Conservation (phyloP, 1,284 basidiomycete species). For the Macrocystidia cucumis region DNA sequence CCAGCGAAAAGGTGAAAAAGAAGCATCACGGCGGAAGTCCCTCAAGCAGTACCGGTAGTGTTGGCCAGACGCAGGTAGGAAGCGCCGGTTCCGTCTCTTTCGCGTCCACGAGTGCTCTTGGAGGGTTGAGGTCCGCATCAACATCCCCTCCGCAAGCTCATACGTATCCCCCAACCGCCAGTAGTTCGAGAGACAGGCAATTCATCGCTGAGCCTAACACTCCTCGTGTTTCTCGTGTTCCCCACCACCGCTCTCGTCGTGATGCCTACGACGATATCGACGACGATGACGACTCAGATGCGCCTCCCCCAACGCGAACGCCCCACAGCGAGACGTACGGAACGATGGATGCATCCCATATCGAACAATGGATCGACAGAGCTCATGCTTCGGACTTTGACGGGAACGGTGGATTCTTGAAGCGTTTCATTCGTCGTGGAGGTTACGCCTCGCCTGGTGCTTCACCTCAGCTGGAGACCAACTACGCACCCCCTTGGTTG, state of each 20-base stretch:
- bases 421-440: conserved; percentile 14
- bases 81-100: conserved; percentile 11
- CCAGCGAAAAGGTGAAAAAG: conserved; percentile 8
- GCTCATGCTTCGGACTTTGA: conserved; percentile 12
- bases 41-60: conserved; percentile 1
- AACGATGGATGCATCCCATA: conserved; percentile 52
- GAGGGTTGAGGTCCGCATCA: background rate
- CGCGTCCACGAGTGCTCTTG: background rate
- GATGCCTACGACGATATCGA: conserved; percentile 19
- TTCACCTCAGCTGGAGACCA: conserved; percentile 23
- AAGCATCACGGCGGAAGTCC: conserved; percentile 9
- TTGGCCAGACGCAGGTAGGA: conserved; percentile 6
- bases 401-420: conserved; percentile 12
- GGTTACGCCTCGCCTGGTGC: conserved; percentile 12
- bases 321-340: conserved; percentile 70
- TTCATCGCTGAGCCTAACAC: background rate
- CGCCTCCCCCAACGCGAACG: conserved; percentile 40
- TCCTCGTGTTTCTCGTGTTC: conserved; percentile 13
- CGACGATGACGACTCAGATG: conserved; percentile 29
- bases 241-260: conserved; percentile 13
- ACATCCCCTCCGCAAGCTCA: background rate
- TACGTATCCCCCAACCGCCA: background rate
- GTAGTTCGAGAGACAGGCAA: background rate
- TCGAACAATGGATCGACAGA: conserved; percentile 39
- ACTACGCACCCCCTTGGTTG: conserved; percentile 63